Percentiles rank a stretch among this genome's conserved stretches.
These are phyloP conservation scores for Luzula sylvatica DNA, from an alignment of 176 grass and related monocot species.

Conservation along the genomic window DNA sequence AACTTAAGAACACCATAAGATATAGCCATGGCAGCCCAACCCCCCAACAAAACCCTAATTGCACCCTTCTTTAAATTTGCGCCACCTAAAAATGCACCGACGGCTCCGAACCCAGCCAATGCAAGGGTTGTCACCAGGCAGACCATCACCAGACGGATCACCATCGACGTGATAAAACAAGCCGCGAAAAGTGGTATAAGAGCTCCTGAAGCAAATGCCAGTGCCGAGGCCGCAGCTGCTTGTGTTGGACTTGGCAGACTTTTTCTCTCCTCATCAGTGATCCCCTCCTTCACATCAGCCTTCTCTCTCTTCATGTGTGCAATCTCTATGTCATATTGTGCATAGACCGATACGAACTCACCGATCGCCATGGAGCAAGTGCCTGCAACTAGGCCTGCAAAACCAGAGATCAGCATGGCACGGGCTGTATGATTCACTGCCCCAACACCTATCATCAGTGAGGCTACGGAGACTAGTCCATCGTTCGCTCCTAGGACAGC, in stretches of 20 bases:
- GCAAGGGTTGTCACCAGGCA: constrained; percentile 8
- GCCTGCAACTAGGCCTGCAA: constrained; percentile 38
- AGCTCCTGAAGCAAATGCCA: constrained; percentile 21
- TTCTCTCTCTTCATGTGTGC: constrained; percentile 21
- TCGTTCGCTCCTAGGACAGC: constrained; percentile 43
- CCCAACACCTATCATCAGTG: constrained; percentile 34
- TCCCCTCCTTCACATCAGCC: background rate
- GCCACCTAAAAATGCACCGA: constrained; percentile 17
- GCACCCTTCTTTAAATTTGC: background rate
- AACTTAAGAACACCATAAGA: constrained; percentile 28
- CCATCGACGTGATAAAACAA: constrained; percentile 15
- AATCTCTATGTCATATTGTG: constrained; percentile 28
- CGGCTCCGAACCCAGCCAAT: constrained; percentile 20
- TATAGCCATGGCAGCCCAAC: constrained; percentile 35
- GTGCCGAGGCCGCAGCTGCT: constrained; percentile 25
- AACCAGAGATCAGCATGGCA: constrained; percentile 28
- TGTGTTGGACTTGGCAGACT: constrained; percentile 21
- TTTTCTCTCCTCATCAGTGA: constrained; percentile 1
- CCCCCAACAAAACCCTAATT: constrained; percentile 28
- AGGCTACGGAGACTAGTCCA: constrained; percentile 33
- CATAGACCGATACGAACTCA: constrained; percentile 51
- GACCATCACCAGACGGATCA: constrained; percentile 15
- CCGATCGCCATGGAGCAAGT: constrained; percentile 65
- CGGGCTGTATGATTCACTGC: constrained; percentile 20
- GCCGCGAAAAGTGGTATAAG: constrained; percentile 25